Evolutionary conservation across 306 rosid genomes (phyloP).

Genomic region (Cucumis cinereus): DNA sequence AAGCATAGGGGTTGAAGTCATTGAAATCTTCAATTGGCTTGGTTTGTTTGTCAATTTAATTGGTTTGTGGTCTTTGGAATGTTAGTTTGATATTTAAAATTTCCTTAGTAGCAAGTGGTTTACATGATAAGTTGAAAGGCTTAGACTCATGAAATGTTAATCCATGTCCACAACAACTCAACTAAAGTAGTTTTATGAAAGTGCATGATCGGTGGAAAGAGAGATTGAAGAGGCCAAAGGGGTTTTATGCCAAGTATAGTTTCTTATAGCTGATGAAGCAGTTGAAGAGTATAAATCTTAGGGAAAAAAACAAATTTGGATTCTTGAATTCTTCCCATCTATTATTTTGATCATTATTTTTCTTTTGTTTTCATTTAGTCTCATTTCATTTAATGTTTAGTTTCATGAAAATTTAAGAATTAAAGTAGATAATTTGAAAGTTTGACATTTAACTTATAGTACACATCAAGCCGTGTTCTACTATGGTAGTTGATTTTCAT

Average conservation of each 20-base stretch:
- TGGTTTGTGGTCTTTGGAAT: neutral
- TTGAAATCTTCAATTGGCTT: neutral
- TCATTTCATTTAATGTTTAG: no score
- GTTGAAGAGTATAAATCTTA: no score
- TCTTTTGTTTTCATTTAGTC: no score
- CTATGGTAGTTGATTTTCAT: neutral
- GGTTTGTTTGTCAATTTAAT: neutral
- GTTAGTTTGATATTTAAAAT: neutral
- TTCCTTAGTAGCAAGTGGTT: neutral
- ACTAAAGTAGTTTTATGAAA: neutral
- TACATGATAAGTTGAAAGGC: neutral
- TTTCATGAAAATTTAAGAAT: neutral
- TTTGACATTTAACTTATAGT: neutral
- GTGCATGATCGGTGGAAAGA: no score
- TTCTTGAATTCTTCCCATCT: no score
- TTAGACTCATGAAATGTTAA: no score
- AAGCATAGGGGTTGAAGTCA: neutral
- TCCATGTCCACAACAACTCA: neutral
- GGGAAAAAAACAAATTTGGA: no score
- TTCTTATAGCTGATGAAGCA: no score
- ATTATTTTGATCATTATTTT: no score
- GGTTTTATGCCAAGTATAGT: no score
- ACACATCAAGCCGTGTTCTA: neutral
- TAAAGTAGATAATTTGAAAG: neutral
- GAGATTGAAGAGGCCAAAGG: no score